Evolutionary conservation across 2,329 filamentous ascomycete genomes (phyloP), one percentile per base, ranked within the genome.

Genomic region (Dryadomyces quercus-mongolicae): DNA sequence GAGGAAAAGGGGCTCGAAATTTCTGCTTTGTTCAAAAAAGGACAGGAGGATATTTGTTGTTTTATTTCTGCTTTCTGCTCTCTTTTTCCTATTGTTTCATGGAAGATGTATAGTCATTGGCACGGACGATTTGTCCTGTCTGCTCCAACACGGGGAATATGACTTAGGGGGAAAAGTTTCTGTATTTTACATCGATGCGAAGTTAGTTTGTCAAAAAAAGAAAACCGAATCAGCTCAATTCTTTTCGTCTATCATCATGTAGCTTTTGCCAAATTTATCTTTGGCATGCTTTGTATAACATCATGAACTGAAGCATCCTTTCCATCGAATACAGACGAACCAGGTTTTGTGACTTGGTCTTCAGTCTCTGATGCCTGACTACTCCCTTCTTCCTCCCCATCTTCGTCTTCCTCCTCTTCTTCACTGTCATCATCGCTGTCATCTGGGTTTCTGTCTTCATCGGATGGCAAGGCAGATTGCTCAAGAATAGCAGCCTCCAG

Each of bases 401-500:
- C 49, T 0, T 16, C 31, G 7, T 55, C 31, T 0, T 51, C 53
- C 2, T 53, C 51, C 1, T 47, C 56, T 13, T 60, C 57, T 1
- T 62, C 61, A 3, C 65, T 64, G 3, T 66, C 62, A 1, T 60
- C 57, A 45, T 60, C 61, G 5, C 57, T 57, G 1, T 55, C 61
- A 1, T 59, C 62, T 1, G 65, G 66, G 2, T 64, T 64, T 3
- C 68, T 68, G 1, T 65, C 62, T 2, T 67, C 64, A 4, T 66
- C 59, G 1, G 59, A 1, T 65, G 63, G 5, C 18, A 66, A 63
- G 71, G 66, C 49, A 67, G 74, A 80, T 65, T 90, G 85, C 71
- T 87, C 86, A 61, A 85, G 84, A 71, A 98, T 93, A 60, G 95
- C 95, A 10, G 81, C 79, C 65, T 96, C 93, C 16, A 98, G 72